Base-by-base conservation (phyloP, 495 filamentous ascomycete genomes). In the Aspergillus affinis region DNA sequence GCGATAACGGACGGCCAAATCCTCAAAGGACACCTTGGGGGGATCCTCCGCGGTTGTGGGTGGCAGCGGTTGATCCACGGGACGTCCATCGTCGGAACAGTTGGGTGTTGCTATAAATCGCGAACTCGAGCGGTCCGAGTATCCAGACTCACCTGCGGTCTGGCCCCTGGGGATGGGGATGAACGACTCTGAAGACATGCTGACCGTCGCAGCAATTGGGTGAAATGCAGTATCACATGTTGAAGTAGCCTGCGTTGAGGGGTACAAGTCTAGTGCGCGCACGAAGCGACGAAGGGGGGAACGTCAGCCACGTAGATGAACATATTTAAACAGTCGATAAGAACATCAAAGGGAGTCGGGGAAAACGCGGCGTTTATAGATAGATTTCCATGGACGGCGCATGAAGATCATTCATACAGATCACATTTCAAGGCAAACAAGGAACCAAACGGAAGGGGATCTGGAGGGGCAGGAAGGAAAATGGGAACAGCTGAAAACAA, bases 111-210 rank as follows among this genome's bases (percentile, higher is more conserved):
- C 61, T 57, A 64, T 60, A 41, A 65, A 65, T 58, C 61, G 70
- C 70, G 69, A 66, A 65, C 66, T 74, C 69, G 72, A 67, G 64
- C 68, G 70, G 72, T 62, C 70, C 69, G 71, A 71, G 61, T 72
- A 69, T 69, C 58, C 72, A 64, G 72, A 75, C 77, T 78, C 75
- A 77, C 77, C 75, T 75, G 61, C 49, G 36, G 51, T 63, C 32
- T 29, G 58, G 49, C 55, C 57, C 57, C 55, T 54, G 26, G 55
- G 23, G 56, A 60, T 51, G 44, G 62, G 60, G 45, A 60, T 54
- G 49, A 61, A 51, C 27, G 48, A 36, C 55, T 63, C 49, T 17
- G 62, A 60, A 48, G 59, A 61, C 64, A 62, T 66, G 68, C 65
- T 58, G 65, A 57, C 27, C 61, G 67, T 60, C 61, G 65, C 61